phyloP scores from a whole-genome alignment of 2,329 filamentous ascomycete species.

The Fonsecaea pugnacius region DNA sequence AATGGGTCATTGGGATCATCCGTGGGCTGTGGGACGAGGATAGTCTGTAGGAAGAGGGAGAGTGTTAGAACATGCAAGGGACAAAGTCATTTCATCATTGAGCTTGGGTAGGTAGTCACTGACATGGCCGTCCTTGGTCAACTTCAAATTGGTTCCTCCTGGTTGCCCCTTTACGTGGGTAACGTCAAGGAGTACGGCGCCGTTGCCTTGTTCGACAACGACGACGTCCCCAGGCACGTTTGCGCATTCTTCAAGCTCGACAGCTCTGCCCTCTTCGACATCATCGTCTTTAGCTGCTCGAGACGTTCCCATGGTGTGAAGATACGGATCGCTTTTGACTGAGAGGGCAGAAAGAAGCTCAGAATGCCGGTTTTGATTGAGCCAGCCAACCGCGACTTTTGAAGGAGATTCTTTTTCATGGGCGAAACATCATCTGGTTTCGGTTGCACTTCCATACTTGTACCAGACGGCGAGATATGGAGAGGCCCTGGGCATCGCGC shows the following conservation, averaged over 20 bases:
- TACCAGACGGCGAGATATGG: background rate
- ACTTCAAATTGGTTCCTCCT: slow-evolving; percentile 36
- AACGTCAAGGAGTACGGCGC: slow-evolving; percentile 4
- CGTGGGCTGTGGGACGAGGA: slow-evolving; percentile 58
- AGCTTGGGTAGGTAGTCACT: background rate
- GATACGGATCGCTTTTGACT: background rate
- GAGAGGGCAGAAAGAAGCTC: background rate
- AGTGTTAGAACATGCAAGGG: background rate
- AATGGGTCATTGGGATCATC: slow-evolving; percentile 59
- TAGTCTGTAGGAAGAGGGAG: slow-evolving; percentile 44
- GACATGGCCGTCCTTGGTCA: slow-evolving; percentile 39
- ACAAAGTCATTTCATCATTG: background rate
- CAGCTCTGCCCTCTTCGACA: background rate
- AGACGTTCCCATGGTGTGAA: background rate
- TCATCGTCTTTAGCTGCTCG: background rate
- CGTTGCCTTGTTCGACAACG: slow-evolving; percentile 1
- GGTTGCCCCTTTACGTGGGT: background rate
- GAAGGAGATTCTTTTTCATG: background rate
- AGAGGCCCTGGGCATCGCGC: background rate
- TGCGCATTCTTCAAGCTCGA: background rate
- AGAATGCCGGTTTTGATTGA: background rate
- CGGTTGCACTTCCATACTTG: background rate
- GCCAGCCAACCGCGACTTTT: background rate
- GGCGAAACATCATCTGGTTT: background rate
- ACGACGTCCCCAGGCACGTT: background rate